Conservation (phyloP, 2,329 filamentous ascomycete species). For the Rosellinia necatrix region DNA sequence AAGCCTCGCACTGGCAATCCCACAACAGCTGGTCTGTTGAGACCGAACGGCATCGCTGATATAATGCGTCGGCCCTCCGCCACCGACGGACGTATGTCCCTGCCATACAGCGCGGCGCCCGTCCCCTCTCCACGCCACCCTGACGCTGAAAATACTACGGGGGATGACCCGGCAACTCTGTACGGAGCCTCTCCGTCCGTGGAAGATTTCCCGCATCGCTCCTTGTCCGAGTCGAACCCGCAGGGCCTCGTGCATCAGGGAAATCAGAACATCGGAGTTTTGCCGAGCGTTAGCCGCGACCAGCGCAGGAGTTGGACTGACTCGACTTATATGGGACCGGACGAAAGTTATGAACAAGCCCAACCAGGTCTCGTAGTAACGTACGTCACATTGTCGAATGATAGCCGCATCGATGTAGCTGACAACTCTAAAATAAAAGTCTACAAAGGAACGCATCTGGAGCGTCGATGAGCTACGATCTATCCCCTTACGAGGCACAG, state of each 20-base stretch:
- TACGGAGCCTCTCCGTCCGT: conserved; percentile 19
- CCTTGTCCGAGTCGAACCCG: conserved; percentile 46
- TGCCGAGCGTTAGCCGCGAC: conserved; percentile 29
- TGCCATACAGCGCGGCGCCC: conserved; percentile 31
- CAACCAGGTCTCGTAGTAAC: conserved; percentile 1
- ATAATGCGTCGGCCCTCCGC: conserved; percentile 38
- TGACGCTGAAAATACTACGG: conserved; percentile 20
- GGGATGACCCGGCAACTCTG: conserved; percentile 14
- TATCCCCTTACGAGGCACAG: conserved; percentile 52
- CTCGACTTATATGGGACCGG: conserved; percentile 39
- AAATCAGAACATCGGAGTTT: conserved; percentile 39
- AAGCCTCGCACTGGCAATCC: conserved; percentile 53
- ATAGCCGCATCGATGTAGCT: conserved; percentile 12
- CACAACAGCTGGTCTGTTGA: conserved; percentile 49
- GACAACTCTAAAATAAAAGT: conserved; percentile 32
- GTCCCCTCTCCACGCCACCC: conserved; percentile 29
- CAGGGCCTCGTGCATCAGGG: conserved; percentile 36
- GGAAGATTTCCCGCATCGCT: conserved; percentile 33
- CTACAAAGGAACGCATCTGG: conserved; percentile 42
- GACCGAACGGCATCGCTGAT: conserved; percentile 42
- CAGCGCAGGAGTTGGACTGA: conserved; percentile 39
- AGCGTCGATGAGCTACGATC: conserved; percentile 49
- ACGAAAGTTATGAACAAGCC: conserved; percentile 24
- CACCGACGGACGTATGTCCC: conserved; percentile 33
- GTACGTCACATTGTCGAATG: conserved; percentile 14